A percentile compares a stretch with the other conserved stretches of the same genome.
Evolutionary conservation across 257 asterid genomes (phyloP).

Genomic region (Fraxinus cuspidata): DNA sequence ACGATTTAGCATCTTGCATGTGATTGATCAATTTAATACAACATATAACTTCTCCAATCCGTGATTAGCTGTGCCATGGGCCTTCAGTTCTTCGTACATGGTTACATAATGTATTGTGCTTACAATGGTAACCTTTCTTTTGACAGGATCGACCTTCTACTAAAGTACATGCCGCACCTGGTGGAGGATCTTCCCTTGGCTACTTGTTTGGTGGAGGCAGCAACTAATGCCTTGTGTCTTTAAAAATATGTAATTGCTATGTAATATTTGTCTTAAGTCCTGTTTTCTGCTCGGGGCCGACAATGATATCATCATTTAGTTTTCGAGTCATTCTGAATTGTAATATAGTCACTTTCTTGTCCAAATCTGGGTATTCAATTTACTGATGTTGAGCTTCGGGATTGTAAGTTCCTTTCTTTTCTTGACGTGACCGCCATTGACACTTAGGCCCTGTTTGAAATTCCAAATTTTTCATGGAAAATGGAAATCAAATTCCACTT

Average conservation of each 20-base stretch:
- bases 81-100: background rate
- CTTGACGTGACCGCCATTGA: background rate
- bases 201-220: constrained; percentile 27
- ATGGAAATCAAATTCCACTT: too few species aligned
- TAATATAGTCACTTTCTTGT: background rate
- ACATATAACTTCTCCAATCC: background rate
- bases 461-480: too few species aligned
- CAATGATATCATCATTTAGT: background rate
- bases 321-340: background rate
- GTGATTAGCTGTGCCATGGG: background rate
- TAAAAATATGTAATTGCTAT: background rate
- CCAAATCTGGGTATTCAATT: background rate
- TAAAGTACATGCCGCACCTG: constrained; percentile 33
- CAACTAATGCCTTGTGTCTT: constrained; percentile 12
- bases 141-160: constrained; percentile 36
- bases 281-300: background rate
- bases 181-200: constrained; percentile 33
- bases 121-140: background rate
- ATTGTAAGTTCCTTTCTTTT: background rate
- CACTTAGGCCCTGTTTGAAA: too few species aligned
- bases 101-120: background rate
- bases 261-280: background rate
- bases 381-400: background rate
- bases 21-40: background rate
- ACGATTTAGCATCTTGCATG: too few species aligned